Base-by-base conservation (phyloP, 495 filamentous ascomycete species). In the Podospora conica region DNA sequence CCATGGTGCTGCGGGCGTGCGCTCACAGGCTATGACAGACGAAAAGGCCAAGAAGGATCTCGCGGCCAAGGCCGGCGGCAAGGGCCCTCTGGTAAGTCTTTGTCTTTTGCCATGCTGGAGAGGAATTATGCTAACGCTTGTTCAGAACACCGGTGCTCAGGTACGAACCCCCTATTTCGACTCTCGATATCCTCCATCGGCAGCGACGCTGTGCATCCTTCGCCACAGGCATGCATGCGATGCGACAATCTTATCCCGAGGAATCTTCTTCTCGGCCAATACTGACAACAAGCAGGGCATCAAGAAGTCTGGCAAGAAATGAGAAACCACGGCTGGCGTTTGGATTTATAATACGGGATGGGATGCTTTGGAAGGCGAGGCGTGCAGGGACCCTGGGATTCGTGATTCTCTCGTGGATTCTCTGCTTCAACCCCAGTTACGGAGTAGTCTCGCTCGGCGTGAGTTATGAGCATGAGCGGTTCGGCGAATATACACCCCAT, bases 241-340 rank as follows among this genome's bases (percentile, higher is more conserved):
- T 48, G 40, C 40, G 40, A 48, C 40, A 48, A 48, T 48, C 11
- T 8, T 9, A 7, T 31, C 58, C 18, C 22, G 3, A 11, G 29
- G 6, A 0, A 6, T n/a, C 10, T 23, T 8, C 21, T 25, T 22
- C n/a, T 9, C 48, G 40, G 24, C 55, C 25, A 9, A 12, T 20
- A 55, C 53, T 48, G 10, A 33, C 53, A 27, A 9, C 22, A 55
- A 66, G 62, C 33, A 73, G 80, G 90, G 90, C 59, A 95, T 95
- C 81, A 95, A 93, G 87, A 93, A 91, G 82, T 91, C 88, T 29
- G 91, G 91, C 74, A 93, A 95, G 88, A 93, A 92, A 84, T 92
- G 84, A 80, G 70, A 6, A 9, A 27, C 22, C 0, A 59, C 18
- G 55, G 55, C 25, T 23, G 58, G 66, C 65, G 53, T 64, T 68